A percentile compares a stretch with the other conserved stretches of the same genome.
These are phyloP conservation scores for Cryptococcus floricola DNA, from an alignment of 1,284 basidiomycete species.

Conservation along the genomic window DNA sequence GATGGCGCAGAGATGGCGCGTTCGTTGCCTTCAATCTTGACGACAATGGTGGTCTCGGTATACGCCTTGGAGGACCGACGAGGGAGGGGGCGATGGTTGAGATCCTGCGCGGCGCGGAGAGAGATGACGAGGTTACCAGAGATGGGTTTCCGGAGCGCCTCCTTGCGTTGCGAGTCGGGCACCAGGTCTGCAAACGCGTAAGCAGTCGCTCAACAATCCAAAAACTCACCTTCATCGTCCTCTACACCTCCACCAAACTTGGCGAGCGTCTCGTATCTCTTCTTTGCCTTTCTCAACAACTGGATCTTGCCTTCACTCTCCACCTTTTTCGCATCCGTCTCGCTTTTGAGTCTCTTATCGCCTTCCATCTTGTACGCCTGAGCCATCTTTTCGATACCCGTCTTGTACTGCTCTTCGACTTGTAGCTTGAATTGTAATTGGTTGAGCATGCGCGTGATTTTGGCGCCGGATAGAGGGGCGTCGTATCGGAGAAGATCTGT, in stretches of 20 bases:
- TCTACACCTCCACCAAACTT: constrained; percentile 85
- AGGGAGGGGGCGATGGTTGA: constrained; percentile 83
- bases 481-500: constrained; percentile 93
- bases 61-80: constrained; percentile 72
- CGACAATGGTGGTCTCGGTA: constrained; percentile 81
- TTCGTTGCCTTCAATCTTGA: constrained; percentile 95
- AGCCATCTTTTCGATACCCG: constrained; percentile 98
- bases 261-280: constrained; percentile 93
- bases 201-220: not conserved
- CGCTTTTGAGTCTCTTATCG: constrained; percentile 85
- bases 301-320: constrained; percentile 97
- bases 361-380: constrained; percentile 90
- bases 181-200: constrained; percentile 32
- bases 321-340: constrained; percentile 88
- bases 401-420: constrained; percentile 97
- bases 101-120: constrained; percentile 82
- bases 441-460: constrained; percentile 97
- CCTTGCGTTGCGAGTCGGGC: constrained; percentile 82
- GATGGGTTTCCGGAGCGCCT: constrained; percentile 84
- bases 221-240: constrained; percentile 62
- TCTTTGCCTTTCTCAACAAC: constrained; percentile 83
- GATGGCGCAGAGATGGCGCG: constrained; percentile 87
- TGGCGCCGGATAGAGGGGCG: constrained; percentile 90
- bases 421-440: constrained; percentile 99
- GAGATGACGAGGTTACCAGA: constrained; percentile 90